Evolutionary conservation across 2,329 filamentous ascomycete species (phyloP), one percentile per base, ranked within the genome.

Genomic region (Fusarium oxysporum): DNA sequence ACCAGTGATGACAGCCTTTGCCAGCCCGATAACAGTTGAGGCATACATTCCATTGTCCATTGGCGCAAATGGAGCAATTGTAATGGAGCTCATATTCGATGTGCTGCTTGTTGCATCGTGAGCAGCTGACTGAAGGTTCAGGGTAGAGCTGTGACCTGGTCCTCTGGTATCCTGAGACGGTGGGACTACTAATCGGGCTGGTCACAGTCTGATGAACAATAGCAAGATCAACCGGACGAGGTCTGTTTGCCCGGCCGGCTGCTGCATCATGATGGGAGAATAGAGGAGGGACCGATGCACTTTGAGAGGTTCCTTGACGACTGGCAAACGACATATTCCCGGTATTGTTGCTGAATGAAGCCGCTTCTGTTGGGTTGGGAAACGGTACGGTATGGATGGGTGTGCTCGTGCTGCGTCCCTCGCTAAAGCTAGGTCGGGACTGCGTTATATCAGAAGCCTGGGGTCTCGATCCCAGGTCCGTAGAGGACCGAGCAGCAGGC

Each of bases 31-130:
- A 98, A 83, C 96, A 98, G 71, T 87, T 87, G 4, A 93, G 82
- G 78, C 96, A 98, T 16, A 98, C 85, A 79, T 95, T 92, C 86
- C 92, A 97, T 51, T 89, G 85, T 2, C 93, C 94, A 10, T 86
- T 83, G 21, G 88, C 85, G 80, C 96, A 98, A 55, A 86, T 85
- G 5, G 83, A 81, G 81, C 96, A 98, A 78, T 93, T 93, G 82
- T 96, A 97, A 81, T 98, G 94, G 5, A 97, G 83, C 13, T 94
- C 90, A 75, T 97, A 94, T 79, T 97, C 92, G 41, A 98, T 95
- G 68, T 95, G 89, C 10, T 85, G 77, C 71, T 88, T 92, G 25
- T 86, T 83, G 80, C 96, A 98, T 14, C 89, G 86, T 41, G 90
- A 88, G 80, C 96, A 98, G 13, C 85, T 86, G 56, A 97, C 89